Percentiles rank a stretch among this genome's conserved stretches.
Evolutionary conservation across 83 land plant genomes (phyloP).

Genomic region (Picea mariana): DNA sequence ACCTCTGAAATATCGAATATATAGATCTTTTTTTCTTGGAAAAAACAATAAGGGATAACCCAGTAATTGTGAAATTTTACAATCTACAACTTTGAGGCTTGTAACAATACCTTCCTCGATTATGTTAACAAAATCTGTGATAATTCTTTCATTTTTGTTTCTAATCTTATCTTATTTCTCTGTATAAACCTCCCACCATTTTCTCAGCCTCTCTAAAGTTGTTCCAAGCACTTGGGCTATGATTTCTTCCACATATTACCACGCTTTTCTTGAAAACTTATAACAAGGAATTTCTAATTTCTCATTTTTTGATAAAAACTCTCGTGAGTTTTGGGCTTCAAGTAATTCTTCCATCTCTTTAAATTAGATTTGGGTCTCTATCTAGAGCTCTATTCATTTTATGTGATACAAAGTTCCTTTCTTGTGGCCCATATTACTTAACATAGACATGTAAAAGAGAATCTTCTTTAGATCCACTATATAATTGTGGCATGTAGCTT

Average conservation of each 20-base stretch:
- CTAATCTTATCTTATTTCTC: constrained; percentile 61
- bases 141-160: constrained; percentile 45
- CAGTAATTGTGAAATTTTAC: too few relatives aligned
- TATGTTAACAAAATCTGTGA: constrained; percentile 5
- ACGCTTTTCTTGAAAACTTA: constrained; percentile 74
- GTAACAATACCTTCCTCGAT: constrained; percentile 22
- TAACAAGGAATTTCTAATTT: constrained; percentile 55
- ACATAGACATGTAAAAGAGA: constrained; percentile 57
- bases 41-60: too few relatives aligned
- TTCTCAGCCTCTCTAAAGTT: constrained; percentile 77
- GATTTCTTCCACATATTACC: constrained; percentile 83
- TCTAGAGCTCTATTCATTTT: constrained; percentile 62
- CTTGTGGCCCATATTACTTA: constrained; percentile 65
- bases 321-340: constrained; percentile 78
- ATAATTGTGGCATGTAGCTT: too few relatives aligned
- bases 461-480: constrained; percentile 49
- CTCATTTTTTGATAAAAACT: constrained; percentile 71
- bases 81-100: too few relatives aligned
- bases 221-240: constrained; percentile 85
- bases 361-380: constrained; percentile 80
- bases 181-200: constrained; percentile 92
- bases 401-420: constrained; percentile 75
- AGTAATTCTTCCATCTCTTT: constrained; percentile 88
- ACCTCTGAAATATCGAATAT: too few relatives aligned
- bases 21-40: too few relatives aligned